Conservation (phyloP, 163 green algal species). For the Prototheca stagnorum region DNA sequence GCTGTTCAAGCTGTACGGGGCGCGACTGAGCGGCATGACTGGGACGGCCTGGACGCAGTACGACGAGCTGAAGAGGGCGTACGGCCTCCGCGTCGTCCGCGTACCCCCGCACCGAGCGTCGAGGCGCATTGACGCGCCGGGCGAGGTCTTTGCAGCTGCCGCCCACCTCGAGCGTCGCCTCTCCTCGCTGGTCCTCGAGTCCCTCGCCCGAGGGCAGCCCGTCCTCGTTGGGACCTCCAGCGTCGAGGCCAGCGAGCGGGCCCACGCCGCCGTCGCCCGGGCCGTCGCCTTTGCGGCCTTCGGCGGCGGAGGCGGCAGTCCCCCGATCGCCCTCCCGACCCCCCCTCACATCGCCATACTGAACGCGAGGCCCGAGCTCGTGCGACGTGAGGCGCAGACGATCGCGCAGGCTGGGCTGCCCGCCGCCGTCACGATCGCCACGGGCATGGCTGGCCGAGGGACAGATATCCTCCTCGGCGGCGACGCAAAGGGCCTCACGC, state of each 20-base stretch:
- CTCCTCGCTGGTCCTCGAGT: conserved; percentile 65
- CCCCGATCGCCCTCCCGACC: background rate
- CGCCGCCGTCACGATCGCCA: conserved; percentile 89
- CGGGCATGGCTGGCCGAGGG: conserved; percentile 96
- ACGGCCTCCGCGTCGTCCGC: conserved; percentile 72
- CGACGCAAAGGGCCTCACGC: conserved; percentile 39
- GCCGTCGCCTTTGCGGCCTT: background rate
- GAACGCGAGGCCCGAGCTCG: conserved; percentile 98
- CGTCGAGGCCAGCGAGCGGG: conserved; percentile 79
- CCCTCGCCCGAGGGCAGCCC: conserved; percentile 61
- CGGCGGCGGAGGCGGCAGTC: background rate
- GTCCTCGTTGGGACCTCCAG: conserved; percentile 83
- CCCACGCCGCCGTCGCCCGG: too few relatives aligned
- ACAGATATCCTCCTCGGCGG: conserved; percentile 97
- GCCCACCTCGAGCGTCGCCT: conserved; percentile 65
- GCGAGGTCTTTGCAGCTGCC: conserved; percentile 76
- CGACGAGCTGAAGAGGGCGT: conserved; percentile 87
- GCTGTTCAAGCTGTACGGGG: conserved; percentile 42
- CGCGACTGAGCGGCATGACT: conserved; percentile 85
- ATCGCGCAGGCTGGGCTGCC: conserved; percentile 81
- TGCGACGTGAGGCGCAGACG: conserved; percentile 93
- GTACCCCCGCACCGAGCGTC: conserved; percentile 74
- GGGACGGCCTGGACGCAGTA: conserved; percentile 80
- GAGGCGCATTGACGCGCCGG: conserved; percentile 62
- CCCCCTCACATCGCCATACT: conserved; percentile 45